phyloP scores from a whole-genome alignment of 768 basidiomycete genomes.

The Mycena kentingensis region DNA sequence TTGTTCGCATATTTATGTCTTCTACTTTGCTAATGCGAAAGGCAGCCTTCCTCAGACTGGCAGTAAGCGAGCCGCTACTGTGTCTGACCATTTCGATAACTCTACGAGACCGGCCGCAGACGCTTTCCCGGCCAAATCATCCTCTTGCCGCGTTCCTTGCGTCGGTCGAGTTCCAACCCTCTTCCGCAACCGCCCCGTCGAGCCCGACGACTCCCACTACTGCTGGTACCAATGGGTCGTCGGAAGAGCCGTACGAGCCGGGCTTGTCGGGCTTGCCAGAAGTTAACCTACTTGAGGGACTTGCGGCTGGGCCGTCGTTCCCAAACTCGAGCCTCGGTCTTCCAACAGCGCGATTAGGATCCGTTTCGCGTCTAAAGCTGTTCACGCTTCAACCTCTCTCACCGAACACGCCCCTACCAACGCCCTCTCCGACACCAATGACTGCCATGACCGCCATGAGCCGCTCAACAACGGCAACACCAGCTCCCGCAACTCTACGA shows the following conservation, averaged over 20 bases:
- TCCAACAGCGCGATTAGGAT: constrained; percentile 73
- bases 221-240: constrained; percentile 30
- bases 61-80: constrained; percentile 72
- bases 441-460: constrained; percentile 48
- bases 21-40: background rate
- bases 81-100: constrained; percentile 87
- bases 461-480: constrained; percentile 3
- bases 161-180: constrained; percentile 37
- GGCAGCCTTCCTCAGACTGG: constrained; percentile 73
- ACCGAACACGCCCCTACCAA: constrained; percentile 39
- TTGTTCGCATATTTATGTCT: background rate
- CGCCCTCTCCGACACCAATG: constrained; percentile 53
- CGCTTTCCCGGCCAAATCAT: constrained; percentile 43
- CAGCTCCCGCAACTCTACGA: constrained; percentile 63
- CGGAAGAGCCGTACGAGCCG: constrained; percentile 35
- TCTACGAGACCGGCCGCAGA: constrained; percentile 74
- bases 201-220: constrained; percentile 33
- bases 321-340: constrained; percentile 40
- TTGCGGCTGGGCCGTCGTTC: constrained; percentile 55
- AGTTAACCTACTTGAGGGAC: constrained; percentile 66
- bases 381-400: constrained; percentile 60
- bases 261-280: constrained; percentile 60
- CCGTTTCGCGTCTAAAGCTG: constrained; percentile 63
- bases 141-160: constrained; percentile 45
- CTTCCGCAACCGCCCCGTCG: constrained; percentile 33